Base-by-base conservation (phyloP, 345 rosid species). In the Eucalyptus albens region DNA sequence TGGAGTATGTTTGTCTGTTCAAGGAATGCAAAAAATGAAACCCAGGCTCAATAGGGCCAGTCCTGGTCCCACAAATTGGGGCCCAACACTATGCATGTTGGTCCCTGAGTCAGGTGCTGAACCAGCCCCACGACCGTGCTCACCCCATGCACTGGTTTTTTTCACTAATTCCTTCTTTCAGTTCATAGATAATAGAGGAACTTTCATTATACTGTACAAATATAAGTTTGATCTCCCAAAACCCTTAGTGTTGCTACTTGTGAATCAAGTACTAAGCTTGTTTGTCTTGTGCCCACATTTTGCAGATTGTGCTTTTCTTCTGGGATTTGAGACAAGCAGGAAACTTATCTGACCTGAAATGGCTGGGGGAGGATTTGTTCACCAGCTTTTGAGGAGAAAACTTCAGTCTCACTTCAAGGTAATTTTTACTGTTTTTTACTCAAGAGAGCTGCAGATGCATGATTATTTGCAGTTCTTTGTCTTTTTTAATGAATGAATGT, bases 301-400 rank as follows among this genome's bases (percentile, higher is more conserved):
- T 77, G 85, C 27, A 42, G 13, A 77, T 77, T 22, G 47, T 40
- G 83, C 47, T 40, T 77, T 77, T 40, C 47, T 77, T 77, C 42
- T 40, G 85, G 47, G 47, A 77, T 21, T 77, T 77, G 85, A 21
- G 47, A 47, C 85, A 11, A 40, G 85, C 47, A 77, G 85, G 29
- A 21, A 77, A 77, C 29, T 77, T 5, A 6, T 77, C 85, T 77
- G 85, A 40, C 47, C 90, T 90, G 81, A 92, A 92, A 97, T 97
- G 99, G 95, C 92, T 93, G 98, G 97, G 91, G 87, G 45, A 86
- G 97, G 96, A 90, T 86, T 97, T 86, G 95, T 96, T 93, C 95
- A 92, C 93, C 97, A 93, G 94, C 96, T 96, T 89, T 94, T 97
- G 88, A 93, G 96, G 94, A 93, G 96, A 92, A 95, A 95, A 90